phyloP scores from a whole-genome alignment of 208 protist genomes.

The Wallacemonas sp. region DNA sequence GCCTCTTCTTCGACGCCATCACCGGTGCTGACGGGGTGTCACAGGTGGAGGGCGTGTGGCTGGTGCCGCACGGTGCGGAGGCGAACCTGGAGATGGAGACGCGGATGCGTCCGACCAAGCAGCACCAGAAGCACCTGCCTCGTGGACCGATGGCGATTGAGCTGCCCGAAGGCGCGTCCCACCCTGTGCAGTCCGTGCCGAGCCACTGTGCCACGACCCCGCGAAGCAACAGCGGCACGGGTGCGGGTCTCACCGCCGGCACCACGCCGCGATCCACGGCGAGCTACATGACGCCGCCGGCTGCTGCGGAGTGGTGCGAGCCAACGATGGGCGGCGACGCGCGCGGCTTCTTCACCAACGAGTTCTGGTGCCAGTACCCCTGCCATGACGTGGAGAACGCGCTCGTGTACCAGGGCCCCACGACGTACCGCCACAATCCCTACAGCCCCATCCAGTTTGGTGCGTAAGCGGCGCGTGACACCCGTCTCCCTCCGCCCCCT shows the following conservation, averaged over 20 bases:
- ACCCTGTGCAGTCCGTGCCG: neutral
- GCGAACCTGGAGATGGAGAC: slow-evolving; percentile 35
- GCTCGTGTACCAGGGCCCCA: neutral
- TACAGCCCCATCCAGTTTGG: slow-evolving; percentile 24
- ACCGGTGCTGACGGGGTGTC: slow-evolving; percentile 14
- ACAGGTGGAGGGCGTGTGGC: slow-evolving; percentile 68
- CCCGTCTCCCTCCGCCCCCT: neutral
- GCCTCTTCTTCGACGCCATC: slow-evolving; percentile 64
- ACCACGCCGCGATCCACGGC: neutral
- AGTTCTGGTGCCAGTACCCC: neutral
- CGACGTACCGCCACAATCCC: slow-evolving; percentile 38
- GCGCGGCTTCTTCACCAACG: slow-evolving; percentile 13
- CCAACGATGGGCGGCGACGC: neutral
- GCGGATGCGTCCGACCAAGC: slow-evolving; percentile 16
- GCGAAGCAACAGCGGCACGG: neutral
- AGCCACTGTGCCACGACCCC: neutral
- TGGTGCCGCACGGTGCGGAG: slow-evolving; percentile 28
- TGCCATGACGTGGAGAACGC: slow-evolving; percentile 12
- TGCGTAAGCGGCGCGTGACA: neutral
- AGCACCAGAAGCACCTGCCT: slow-evolving; percentile 64
- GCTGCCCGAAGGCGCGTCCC: slow-evolving; percentile 29
- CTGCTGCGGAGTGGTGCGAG: neutral
- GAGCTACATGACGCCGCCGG: neutral
- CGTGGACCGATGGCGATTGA: slow-evolving; percentile 69
- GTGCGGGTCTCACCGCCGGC: neutral